Conservation (phyloP, 495 filamentous ascomycete species). For the Rhizodiscina lignyota region DNA sequence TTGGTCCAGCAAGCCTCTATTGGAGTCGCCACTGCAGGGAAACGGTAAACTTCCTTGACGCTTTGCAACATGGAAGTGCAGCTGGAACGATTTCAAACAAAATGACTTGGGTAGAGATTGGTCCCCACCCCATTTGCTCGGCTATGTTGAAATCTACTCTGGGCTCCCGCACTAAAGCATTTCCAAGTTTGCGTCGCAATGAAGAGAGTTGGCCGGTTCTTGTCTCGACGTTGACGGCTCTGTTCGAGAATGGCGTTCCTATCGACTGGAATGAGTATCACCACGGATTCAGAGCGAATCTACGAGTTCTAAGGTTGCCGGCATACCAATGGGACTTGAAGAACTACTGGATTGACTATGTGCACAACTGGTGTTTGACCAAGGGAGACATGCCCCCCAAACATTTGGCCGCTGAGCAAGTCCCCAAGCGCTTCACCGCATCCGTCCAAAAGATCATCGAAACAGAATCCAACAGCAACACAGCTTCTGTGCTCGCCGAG, state of each 20-base stretch:
- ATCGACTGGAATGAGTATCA: conserved; percentile 70
- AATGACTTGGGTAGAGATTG: conserved; percentile 16
- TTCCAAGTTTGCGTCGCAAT: conserved; percentile 34
- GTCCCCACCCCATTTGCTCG: conserved; percentile 13
- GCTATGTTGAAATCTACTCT: conserved; percentile 26
- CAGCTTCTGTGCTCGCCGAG: conserved; percentile 42
- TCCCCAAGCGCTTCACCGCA: conserved; percentile 17
- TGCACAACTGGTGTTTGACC: conserved; percentile 35
- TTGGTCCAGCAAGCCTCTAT: conserved; percentile 34
- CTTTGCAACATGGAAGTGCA: conserved; percentile 35
- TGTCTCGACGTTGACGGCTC: conserved; percentile 35
- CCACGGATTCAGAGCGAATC: conserved; percentile 43
- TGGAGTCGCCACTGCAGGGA: conserved; percentile 51
- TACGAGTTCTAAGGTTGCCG: conserved; percentile 50
- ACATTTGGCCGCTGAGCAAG: conserved; percentile 8
- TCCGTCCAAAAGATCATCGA: conserved; percentile 28
- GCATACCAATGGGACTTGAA: conserved; percentile 65
- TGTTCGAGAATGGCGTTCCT: conserved; percentile 49
- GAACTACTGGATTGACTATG: conserved; percentile 71
- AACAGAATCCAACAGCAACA: conserved; percentile 35
- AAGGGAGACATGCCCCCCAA: conserved; percentile 28
- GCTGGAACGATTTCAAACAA: conserved; percentile 6
- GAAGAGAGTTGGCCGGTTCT: conserved; percentile 50
- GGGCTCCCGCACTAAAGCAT: too few relatives aligned
- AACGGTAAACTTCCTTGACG: conserved; percentile 57